Evolutionary conservation across 768 basidiomycete genomes (phyloP).

Genomic region (Tylopilus intermedius): DNA sequence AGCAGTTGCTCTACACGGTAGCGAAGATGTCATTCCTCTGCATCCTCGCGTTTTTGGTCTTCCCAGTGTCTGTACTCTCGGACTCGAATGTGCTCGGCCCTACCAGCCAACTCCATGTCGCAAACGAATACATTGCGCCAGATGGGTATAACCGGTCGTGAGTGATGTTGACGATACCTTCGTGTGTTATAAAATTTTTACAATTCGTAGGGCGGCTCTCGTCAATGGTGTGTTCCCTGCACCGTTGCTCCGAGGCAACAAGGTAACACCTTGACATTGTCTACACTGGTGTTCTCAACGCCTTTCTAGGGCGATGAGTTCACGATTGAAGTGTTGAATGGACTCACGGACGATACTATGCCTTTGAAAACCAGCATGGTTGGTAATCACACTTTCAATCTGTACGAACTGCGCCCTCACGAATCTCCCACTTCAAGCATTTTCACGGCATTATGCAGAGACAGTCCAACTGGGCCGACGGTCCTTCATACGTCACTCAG

Average conservation of each 20-base stretch:
- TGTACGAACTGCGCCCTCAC: slow-evolving; percentile 11
- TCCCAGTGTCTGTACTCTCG: background rate
- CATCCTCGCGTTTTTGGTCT: background rate
- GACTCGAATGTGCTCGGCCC: background rate
- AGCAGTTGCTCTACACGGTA: no score
- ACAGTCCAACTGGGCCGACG: slow-evolving; percentile 4
- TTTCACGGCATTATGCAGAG: slow-evolving; percentile 2
- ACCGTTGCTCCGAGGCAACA: slow-evolving; percentile 38
- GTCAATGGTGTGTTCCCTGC: slow-evolving; percentile 31
- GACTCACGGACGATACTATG: slow-evolving; percentile 41
- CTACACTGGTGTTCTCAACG: background rate
- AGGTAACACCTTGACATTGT: slow-evolving; percentile 14
- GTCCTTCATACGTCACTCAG: background rate
- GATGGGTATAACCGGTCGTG: slow-evolving; percentile 3
- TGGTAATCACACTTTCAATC: slow-evolving; percentile 7
- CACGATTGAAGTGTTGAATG: background rate
- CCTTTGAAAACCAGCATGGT: slow-evolving; percentile 39
- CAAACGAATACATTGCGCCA: background rate
- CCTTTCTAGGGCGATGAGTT: background rate
- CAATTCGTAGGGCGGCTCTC: background rate
- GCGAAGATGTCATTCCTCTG: background rate
- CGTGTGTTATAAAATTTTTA: background rate
- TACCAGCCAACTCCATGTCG: background rate
- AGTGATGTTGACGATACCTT: background rate
- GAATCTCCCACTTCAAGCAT: background rate